Evolutionary conservation across 1,139 yeast genomes (phyloP), one percentile per base, ranked within the genome.

Genomic region (Kodamaea derodonti): DNA sequence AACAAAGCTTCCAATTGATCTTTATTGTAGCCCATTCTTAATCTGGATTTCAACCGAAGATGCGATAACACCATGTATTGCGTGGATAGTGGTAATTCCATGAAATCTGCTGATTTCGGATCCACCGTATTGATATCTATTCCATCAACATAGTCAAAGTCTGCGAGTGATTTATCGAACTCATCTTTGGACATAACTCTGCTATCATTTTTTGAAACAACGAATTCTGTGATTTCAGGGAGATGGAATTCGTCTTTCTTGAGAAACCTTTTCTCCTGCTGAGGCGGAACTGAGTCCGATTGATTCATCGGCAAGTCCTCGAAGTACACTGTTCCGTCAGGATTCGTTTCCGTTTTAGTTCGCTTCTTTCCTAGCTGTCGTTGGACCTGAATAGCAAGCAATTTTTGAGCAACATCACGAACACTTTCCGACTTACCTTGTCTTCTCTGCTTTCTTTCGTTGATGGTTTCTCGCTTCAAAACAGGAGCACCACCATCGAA

Each of bases 401-500:
- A 60, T 55, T 80, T 78, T 38, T 82, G 85, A 0, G 98, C 98
- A 0, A 95, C 83, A 39, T 75, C 76, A 24, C 72, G 60, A 1
- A 90, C 83, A 40, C 75, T 76, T 38, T 84, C 90, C 38, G 81
- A 62, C 36, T 86, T 75, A 2, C 88, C 95, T 46, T 80, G 82
- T 31, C 97, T 65, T 41, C 84, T 64, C 46, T 83, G 84, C 43
- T 79, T 74, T 46, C 97, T 70, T 41, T 75, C 71, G 22, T 69
- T 66, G 14, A 90, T 82, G 0, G 97, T 90, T 37, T 79, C 77
- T 43, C 81, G 67, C 60, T 94, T 94, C 50, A 92, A 62, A 1
- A 72, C 72, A 0, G 98, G 98, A 0, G 95, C 97, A 1, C 95
- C 96, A 14, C 99, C 99, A 62, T 94, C 99, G 63, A 94, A 94